Percentiles rank a stretch among this genome's conserved stretches.
Conservation (phyloP, 1,284 basidiomycete genomes). For the Melampsora americana region DNA sequence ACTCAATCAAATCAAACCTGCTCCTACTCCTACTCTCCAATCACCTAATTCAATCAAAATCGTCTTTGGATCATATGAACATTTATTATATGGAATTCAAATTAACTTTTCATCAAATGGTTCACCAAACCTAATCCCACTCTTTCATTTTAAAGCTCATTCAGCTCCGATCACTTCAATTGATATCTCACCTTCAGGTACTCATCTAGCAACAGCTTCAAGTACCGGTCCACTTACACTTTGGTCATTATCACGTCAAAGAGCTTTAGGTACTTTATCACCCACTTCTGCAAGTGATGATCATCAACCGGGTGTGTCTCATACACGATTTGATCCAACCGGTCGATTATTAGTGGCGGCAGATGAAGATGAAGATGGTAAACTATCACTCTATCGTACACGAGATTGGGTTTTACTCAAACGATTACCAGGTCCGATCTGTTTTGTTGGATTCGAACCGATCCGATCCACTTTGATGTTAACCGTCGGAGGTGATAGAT, state of each 20-base stretch:
- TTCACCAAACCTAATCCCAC: neutral
- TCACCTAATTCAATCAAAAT: constrained; percentile 39
- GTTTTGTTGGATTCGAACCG: constrained; percentile 5
- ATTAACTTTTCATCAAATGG: constrained; percentile 17
- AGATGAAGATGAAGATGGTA: constrained; percentile 37
- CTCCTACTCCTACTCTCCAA: too few species aligned
- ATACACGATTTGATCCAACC: constrained; percentile 18
- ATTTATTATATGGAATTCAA: constrained; percentile 37
- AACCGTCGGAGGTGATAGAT: constrained; percentile 37
- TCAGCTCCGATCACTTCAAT: constrained; percentile 21
- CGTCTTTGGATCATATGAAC: constrained; percentile 41
- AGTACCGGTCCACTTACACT: constrained; percentile 27
- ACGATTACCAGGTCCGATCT: constrained; percentile 32
- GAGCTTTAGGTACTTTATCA: constrained; percentile 37
- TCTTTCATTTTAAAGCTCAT: constrained; percentile 44
- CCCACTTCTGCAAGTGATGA: constrained; percentile 22
- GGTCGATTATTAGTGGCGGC: constrained; percentile 32
- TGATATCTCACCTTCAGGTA: constrained; percentile 26
- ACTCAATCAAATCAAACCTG: too few species aligned
- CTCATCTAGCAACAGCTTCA: constrained; percentile 25
- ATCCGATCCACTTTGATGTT: constrained; percentile 29
- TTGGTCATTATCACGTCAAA: constrained; percentile 31
- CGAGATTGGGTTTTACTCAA: constrained; percentile 41
- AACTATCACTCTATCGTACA: constrained; percentile 36
- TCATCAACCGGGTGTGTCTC: constrained; percentile 29